Percentiles rank a stretch among this genome's conserved stretches.
Evolutionary conservation across 495 filamentous ascomycete genomes (phyloP).

Genomic region (Penicillium chermesinum): DNA sequence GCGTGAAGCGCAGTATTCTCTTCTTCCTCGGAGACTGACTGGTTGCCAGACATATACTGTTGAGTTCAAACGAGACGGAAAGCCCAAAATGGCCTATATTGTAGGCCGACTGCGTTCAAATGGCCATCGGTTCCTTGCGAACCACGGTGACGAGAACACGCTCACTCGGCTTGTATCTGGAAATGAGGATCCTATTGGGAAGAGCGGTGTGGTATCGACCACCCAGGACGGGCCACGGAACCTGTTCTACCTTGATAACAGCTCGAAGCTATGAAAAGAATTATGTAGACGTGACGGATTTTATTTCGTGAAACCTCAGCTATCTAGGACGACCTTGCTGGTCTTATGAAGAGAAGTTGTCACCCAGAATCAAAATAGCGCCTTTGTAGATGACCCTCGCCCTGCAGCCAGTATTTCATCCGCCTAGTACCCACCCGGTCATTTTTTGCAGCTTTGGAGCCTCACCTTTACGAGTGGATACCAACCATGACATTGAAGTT

Average conservation of each 20-base stretch:
- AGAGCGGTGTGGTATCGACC: background rate
- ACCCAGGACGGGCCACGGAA: background rate
- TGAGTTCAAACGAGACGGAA: conserved; percentile 44
- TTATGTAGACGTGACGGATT: no score
- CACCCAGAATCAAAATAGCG: no score
- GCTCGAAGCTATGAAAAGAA: background rate
- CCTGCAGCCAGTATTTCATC: no score
- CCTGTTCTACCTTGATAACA: background rate
- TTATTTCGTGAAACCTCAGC: no score
- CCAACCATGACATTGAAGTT: no score
- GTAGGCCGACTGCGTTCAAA: conserved; percentile 41
- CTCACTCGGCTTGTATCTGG: conserved; percentile 4
- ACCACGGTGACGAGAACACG: conserved; percentile 33
- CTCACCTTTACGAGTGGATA: no score
- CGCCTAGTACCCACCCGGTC: no score
- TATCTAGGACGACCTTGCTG: no score
- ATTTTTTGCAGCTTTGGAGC: no score
- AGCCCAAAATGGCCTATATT: conserved; percentile 37
- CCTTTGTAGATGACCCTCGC: no score
- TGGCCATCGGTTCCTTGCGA: conserved; percentile 47
- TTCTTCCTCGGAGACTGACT: background rate
- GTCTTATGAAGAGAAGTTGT: no score
- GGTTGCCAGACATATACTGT: conserved; percentile 49
- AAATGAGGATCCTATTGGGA: background rate
- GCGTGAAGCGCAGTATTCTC: background rate